Percentiles rank a stretch among this genome's conserved stretches.
Conservation (phyloP, 2,329 filamentous ascomycete genomes). For the Aspergillus cejpii region DNA sequence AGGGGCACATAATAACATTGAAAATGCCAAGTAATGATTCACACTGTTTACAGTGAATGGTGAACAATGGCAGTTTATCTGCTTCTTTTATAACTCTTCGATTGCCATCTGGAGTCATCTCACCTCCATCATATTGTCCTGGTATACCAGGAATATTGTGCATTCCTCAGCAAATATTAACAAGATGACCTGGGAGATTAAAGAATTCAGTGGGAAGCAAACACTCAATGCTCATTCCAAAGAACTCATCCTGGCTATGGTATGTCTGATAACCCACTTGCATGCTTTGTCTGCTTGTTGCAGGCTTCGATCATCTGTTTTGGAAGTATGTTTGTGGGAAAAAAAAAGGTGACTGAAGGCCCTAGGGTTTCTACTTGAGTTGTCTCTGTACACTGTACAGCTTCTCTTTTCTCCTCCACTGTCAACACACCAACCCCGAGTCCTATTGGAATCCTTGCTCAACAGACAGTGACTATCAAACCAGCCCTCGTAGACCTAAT, state of each 20-base stretch:
- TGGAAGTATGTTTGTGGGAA: conserved; percentile 9
- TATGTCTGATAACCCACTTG: conserved; percentile 8
- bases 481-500: too few species aligned
- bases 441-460: neutral
- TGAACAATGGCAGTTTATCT: too few species aligned
- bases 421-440: conserved; percentile 7
- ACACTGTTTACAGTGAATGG: too few species aligned
- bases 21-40: too few species aligned
- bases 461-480: neutral
- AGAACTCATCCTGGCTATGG: conserved; percentile 7
- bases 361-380: neutral
- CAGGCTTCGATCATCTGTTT: conserved; percentile 7
- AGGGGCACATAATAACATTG: too few species aligned
- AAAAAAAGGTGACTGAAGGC: conserved; percentile 6
- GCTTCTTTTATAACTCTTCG: too few species aligned
- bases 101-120: too few species aligned
- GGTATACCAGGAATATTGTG: too few species aligned
- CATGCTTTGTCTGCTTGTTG: conserved; percentile 2
- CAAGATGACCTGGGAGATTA: conserved; percentile 12
- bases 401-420: conserved; percentile 11
- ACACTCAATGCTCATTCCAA: conserved; percentile 18
- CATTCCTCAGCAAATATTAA: conserved; percentile 13
- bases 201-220: conserved; percentile 19
- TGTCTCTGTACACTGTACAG: neutral
- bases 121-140: neutral